Conservation (phyloP, 345 rosid genomes). For the Draba incana region DNA sequence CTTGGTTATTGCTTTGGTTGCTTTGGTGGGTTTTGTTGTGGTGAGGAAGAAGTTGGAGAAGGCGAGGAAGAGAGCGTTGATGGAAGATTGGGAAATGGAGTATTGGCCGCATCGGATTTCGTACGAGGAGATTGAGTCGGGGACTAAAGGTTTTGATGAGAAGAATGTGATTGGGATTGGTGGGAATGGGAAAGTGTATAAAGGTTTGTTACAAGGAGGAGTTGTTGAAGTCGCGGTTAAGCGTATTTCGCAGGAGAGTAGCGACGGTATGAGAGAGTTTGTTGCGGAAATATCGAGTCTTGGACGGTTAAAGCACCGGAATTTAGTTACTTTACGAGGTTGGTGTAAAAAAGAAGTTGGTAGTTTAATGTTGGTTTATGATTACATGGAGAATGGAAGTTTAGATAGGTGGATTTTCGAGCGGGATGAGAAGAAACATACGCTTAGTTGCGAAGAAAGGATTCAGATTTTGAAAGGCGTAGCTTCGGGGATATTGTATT, state of each 20-base stretch:
- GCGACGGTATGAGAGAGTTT: conserved; percentile 65
- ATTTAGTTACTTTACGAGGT: conserved; percentile 68
- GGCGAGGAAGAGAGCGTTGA: conserved; percentile 56
- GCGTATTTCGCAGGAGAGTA: conserved; percentile 63
- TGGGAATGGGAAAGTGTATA: conserved; percentile 79
- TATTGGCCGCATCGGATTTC: conserved; percentile 81
- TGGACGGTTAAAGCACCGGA: conserved; percentile 73
- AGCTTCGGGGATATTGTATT: conserved; percentile 61
- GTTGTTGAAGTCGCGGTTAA: conserved; percentile 64
- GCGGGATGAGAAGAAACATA: conserved; percentile 38
- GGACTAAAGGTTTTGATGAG: conserved; percentile 64
- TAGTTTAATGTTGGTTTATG: conserved; percentile 70
- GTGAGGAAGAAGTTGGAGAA: conserved; percentile 53
- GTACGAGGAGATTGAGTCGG: conserved; percentile 61
- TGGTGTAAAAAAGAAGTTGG: conserved; percentile 84
- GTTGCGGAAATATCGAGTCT: conserved; percentile 79
- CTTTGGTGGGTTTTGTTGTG: conserved; percentile 37
- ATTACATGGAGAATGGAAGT: conserved; percentile 84
- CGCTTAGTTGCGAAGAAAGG: conserved; percentile 57
- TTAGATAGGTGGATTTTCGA: conserved; percentile 62
- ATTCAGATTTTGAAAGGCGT: conserved; percentile 62
- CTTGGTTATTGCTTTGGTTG: conserved; percentile 40
- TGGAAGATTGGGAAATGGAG: conserved; percentile 91
- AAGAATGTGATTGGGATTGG: conserved; percentile 73
- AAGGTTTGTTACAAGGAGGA: conserved; percentile 69